Conservation (phyloP, 2,329 filamentous ascomycete genomes). For the Orbilia oligospora region DNA sequence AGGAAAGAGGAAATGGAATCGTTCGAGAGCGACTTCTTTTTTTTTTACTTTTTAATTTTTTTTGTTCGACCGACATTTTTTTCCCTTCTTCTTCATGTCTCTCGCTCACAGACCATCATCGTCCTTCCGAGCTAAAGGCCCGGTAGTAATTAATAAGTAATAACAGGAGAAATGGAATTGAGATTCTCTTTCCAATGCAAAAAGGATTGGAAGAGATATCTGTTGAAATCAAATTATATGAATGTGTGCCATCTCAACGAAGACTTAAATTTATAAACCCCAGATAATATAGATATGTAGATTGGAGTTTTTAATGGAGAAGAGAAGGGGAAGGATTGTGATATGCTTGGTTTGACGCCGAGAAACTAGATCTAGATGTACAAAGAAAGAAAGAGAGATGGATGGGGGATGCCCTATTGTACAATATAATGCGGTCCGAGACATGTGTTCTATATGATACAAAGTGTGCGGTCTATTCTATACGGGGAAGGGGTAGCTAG, state of each 20-base stretch:
- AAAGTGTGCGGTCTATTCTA: neutral
- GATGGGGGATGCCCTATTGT: too few species aligned
- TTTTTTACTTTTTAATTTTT: neutral
- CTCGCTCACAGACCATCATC: constrained; percentile 20
- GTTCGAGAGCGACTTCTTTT: constrained; percentile 2
- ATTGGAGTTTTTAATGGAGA: too few species aligned
- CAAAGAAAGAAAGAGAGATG: neutral
- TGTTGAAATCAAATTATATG: constrained; percentile 21
- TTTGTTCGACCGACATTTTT: neutral
- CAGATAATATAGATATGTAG: too few species aligned
- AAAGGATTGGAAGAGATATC: constrained; percentile 11
- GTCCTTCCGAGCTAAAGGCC: constrained; percentile 43
- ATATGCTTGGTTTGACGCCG: too few species aligned
- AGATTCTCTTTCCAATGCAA: constrained; percentile 18
- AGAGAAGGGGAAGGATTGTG: too few species aligned
- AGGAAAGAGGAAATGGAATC: constrained; percentile 11
- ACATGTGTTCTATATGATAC: neutral
- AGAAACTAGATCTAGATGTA: too few species aligned
- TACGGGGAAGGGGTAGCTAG: too few species aligned
- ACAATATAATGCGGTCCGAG: neutral
- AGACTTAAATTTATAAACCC: too few species aligned
- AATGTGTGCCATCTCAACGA: too few species aligned
- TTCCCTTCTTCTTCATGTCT: constrained; percentile 25
- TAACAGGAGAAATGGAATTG: constrained; percentile 42
- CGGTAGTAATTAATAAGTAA: constrained; percentile 59